phyloP scores from a whole-genome alignment of 768 basidiomycete genomes.

The Pilatotrama ljubarskyi region DNA sequence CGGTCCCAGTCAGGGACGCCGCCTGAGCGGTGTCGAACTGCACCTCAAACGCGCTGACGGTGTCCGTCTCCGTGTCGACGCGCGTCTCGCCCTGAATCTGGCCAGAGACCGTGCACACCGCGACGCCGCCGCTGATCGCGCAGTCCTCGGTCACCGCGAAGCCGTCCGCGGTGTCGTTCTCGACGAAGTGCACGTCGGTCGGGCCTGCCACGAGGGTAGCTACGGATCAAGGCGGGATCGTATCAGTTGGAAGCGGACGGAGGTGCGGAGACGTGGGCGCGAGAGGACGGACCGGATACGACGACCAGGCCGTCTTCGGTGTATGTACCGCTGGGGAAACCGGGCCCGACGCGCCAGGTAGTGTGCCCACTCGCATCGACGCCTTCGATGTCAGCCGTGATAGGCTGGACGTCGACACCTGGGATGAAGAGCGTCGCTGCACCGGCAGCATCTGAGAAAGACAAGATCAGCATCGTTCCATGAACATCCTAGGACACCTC shows the following conservation, averaged over 20 bases:
- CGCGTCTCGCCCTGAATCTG: not conserved
- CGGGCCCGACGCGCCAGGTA: conserved; percentile 2
- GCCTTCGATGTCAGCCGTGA: not conserved
- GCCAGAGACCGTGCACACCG: conserved; percentile 3
- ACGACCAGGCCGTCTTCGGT: not conserved
- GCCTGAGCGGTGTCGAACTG: not conserved
- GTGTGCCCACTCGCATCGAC: not conserved
- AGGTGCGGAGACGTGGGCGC: too few species aligned
- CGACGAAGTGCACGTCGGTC: conserved; percentile 8
- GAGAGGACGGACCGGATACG: not conserved
- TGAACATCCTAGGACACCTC: too few species aligned
- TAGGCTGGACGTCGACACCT: not conserved
- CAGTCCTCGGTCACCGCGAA: conserved; percentile 5
- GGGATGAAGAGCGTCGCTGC: not conserved
- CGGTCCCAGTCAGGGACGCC: too few species aligned
- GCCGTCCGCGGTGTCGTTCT: not conserved
- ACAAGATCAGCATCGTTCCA: too few species aligned
- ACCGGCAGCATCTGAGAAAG: not conserved
- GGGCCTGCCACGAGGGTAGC: conserved; percentile 8
- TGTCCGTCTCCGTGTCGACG: not conserved
- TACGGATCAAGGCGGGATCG: not conserved
- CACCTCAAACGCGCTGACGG: conserved; percentile 3
- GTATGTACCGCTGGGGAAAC: conserved; percentile 1
- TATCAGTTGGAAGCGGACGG: not conserved
- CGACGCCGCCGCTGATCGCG: not conserved